These are phyloP conservation scores for Uromyces viciae-fabae DNA, from an alignment of 1,284 basidiomycete genomes.

Conservation along the genomic window DNA sequence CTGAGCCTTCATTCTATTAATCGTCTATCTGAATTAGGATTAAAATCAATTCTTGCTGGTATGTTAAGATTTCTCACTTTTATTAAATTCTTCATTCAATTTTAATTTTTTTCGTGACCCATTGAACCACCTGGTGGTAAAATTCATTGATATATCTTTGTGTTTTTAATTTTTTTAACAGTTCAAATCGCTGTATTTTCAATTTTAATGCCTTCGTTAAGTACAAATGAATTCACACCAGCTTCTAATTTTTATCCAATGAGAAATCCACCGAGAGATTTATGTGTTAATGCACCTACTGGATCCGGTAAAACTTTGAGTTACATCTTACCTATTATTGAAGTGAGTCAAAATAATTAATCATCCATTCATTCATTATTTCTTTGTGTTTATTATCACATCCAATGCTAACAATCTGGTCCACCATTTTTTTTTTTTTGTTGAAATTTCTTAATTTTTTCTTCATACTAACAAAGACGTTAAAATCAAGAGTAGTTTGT, in stretches of 20 bases:
- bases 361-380: background rate
- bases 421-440: background rate
- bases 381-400: conserved; percentile 32
- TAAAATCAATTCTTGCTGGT: conserved; percentile 82
- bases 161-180: conserved; percentile 53
- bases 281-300: conserved; percentile 95
- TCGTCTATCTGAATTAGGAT: conserved; percentile 69
- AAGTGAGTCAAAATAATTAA: conserved; percentile 60
- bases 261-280: conserved; percentile 69
- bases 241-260: conserved; percentile 64
- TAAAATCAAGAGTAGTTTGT: conserved; percentile 70
- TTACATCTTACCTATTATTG: conserved; percentile 85
- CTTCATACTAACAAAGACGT: conserved; percentile 58
- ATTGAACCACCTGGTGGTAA: too few relatives aligned
- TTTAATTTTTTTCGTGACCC: too few relatives aligned
- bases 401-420: background rate
- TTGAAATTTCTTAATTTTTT: conserved; percentile 33
- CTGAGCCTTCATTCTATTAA: conserved; percentile 65
- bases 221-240: conserved; percentile 54
- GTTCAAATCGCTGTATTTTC: conserved; percentile 81
- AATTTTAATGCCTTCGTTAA: conserved; percentile 62
- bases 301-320: conserved; percentile 95
- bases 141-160: too few relatives aligned
- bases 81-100: too few relatives aligned
- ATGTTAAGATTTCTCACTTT: too few relatives aligned